Conservation (phyloP, 2,329 filamentous ascomycete species). For the Neophaeococcomyces aloes region DNA sequence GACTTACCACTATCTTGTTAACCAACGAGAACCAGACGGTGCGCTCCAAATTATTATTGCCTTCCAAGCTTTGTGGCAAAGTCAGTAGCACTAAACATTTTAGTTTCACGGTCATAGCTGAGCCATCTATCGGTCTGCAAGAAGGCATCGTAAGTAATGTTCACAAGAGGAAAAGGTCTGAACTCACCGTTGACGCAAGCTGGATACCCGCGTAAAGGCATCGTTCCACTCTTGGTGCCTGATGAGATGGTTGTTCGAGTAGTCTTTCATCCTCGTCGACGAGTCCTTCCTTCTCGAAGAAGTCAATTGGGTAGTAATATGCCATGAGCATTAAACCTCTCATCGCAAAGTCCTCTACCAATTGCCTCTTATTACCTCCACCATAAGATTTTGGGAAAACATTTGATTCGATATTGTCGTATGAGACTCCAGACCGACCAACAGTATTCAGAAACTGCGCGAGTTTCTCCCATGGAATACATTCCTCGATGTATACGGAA, state of each 20-base stretch:
- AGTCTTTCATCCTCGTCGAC: constrained; percentile 46
- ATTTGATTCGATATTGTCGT: constrained; percentile 27
- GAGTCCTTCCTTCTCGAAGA: constrained; percentile 41
- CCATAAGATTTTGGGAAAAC: constrained; percentile 35
- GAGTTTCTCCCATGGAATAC: constrained; percentile 43
- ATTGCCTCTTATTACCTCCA: constrained; percentile 31
- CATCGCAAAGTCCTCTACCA: constrained; percentile 50
- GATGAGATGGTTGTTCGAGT: constrained; percentile 41
- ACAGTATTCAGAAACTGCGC: constrained; percentile 45
- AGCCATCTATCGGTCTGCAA: constrained; percentile 27
- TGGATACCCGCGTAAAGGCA: constrained; percentile 41
- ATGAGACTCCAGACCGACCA: constrained; percentile 29
- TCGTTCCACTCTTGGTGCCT: constrained; percentile 39
- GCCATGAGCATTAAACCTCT: constrained; percentile 46
- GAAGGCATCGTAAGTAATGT: constrained; percentile 19
- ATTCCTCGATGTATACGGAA: constrained; percentile 31
- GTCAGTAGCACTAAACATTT: constrained; percentile 26
- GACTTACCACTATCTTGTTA: too few species aligned
- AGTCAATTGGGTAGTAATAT: constrained; percentile 38
- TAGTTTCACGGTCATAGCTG: constrained; percentile 25
- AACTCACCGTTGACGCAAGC: constrained; percentile 27
- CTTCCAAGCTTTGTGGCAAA: neutral
- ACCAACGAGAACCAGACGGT: neutral
- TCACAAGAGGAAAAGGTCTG: neutral
- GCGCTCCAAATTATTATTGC: neutral